These are phyloP conservation scores for Pistacia integerrima DNA, from an alignment of 345 rosid species.

Conservation along the genomic window DNA sequence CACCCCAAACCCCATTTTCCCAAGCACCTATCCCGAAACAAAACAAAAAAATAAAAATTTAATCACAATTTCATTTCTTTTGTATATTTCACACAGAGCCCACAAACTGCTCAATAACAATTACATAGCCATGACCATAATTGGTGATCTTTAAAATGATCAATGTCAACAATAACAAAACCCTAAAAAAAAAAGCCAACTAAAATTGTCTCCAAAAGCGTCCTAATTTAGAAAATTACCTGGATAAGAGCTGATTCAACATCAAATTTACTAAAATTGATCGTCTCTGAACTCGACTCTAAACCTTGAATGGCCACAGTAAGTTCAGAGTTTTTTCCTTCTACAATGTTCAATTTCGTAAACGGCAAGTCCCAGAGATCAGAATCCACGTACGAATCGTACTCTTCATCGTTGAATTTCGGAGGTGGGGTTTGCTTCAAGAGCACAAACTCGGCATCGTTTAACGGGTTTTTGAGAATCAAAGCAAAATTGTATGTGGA, in stretches of 20 bases:
- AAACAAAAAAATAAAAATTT: conserved; percentile 4
- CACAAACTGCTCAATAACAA: neutral
- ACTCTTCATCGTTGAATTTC: conserved; percentile 54
- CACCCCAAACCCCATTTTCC: conserved; percentile 42
- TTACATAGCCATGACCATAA: too few relatives aligned
- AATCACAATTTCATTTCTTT: too few relatives aligned
- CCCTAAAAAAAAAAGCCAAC: neutral
- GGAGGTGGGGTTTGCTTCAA: conserved; percentile 65
- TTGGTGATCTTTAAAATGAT: neutral
- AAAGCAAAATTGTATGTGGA: conserved; percentile 51
- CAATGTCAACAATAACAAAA: neutral
- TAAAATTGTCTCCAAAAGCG: neutral
- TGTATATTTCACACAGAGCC: neutral
- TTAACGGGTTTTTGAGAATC: conserved; percentile 38
- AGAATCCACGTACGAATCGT: conserved; percentile 71
- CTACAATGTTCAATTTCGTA: conserved; percentile 31
- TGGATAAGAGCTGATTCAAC: conserved; percentile 40
- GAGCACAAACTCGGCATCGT: conserved; percentile 51
- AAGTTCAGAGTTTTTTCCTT: conserved; percentile 28
- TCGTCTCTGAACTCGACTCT: conserved; percentile 37
- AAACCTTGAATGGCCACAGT: conserved; percentile 22
- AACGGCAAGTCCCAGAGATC: conserved; percentile 90
- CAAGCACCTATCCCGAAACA: conserved; percentile 48
- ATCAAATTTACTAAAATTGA: conserved; percentile 46
- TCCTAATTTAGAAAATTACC: conserved; percentile 34